Conservation (phyloP, 768 basidiomycete species). For the Russula lepida region DNA sequence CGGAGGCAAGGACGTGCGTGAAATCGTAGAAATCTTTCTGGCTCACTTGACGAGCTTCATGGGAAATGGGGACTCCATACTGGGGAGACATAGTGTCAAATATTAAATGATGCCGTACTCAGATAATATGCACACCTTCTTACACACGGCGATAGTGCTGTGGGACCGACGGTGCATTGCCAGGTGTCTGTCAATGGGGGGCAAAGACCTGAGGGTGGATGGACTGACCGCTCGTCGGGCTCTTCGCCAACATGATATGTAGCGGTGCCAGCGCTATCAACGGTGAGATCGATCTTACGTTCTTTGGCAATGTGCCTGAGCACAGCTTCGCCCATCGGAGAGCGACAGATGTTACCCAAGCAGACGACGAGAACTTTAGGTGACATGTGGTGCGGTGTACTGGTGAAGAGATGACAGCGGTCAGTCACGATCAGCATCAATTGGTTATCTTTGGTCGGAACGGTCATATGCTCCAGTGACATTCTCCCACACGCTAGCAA, state of each 20-base stretch:
- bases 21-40: slow-evolving; percentile 63
- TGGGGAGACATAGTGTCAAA: slow-evolving; percentile 25
- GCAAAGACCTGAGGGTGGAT: background rate
- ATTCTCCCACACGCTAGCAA: background rate
- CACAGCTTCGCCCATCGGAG: slow-evolving; percentile 90
- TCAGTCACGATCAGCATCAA: background rate
- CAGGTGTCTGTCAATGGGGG: background rate
- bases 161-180: background rate
- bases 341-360: slow-evolving; percentile 80
- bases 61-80: slow-evolving; percentile 66
- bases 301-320: slow-evolving; percentile 57
- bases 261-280: slow-evolving; percentile 82
- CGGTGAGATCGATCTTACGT: slow-evolving; percentile 55
- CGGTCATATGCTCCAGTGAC: background rate
- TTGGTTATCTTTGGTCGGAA: background rate
- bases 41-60: slow-evolving; percentile 56
- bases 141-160: slow-evolving; percentile 64
- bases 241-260: slow-evolving; percentile 78
- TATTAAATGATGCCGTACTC: background rate
- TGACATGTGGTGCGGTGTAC: slow-evolving; percentile 13
- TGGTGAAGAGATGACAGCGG: background rate
- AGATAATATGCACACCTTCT: slow-evolving; percentile 41
- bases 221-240: slow-evolving; percentile 66
- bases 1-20: slow-evolving; percentile 82
- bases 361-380: slow-evolving; percentile 65